Conservation (phyloP, 2,329 filamentous ascomycete genomes). For the Monosporascus sp. region DNA sequence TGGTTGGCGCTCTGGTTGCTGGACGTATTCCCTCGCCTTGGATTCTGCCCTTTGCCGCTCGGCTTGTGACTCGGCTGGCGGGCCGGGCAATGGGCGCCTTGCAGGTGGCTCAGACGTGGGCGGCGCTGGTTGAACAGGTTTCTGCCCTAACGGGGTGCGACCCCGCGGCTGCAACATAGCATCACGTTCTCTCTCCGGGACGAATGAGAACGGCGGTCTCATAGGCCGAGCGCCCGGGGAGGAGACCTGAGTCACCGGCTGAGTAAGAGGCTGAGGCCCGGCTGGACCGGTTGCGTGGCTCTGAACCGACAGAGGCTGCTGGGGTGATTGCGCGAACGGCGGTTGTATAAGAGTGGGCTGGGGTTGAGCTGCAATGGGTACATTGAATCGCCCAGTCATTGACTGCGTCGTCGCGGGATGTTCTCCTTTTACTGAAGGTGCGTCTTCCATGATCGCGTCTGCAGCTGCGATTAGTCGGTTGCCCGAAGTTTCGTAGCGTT, state of each 20-base stretch:
- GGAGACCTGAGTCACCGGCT: conserved; percentile 38
- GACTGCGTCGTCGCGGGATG: conserved; percentile 30
- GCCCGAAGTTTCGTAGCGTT: conserved; percentile 42
- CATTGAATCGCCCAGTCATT: conserved; percentile 36
- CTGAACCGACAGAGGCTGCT: conserved; percentile 19
- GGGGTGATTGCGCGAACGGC: conserved; percentile 22
- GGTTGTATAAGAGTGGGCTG: conserved; percentile 23
- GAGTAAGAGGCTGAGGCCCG: conserved; percentile 31
- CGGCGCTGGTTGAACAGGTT: conserved; percentile 19
- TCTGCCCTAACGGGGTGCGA: conserved; percentile 24
- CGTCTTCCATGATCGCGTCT: conserved; percentile 41
- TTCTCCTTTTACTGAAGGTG: conserved; percentile 41
- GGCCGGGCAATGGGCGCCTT: conserved; percentile 26
- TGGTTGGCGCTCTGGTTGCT: conserved; percentile 24
- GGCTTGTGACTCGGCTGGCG: conserved; percentile 22
- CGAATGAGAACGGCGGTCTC: conserved; percentile 42
- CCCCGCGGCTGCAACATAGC: conserved; percentile 25
- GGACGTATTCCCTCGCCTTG: conserved; percentile 27
- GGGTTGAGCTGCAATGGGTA: conserved; percentile 41
- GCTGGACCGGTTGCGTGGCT: conserved; percentile 18
- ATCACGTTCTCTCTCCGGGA: conserved; percentile 35
- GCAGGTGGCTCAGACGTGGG: conserved; percentile 21
- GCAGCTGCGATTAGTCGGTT: conserved; percentile 46
- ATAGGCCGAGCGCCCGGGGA: conserved; percentile 40
- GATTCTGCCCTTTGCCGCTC: conserved; percentile 27